Base-by-base conservation (phyloP, 1,284 basidiomycete species). In the Clitocybe nebularis region DNA sequence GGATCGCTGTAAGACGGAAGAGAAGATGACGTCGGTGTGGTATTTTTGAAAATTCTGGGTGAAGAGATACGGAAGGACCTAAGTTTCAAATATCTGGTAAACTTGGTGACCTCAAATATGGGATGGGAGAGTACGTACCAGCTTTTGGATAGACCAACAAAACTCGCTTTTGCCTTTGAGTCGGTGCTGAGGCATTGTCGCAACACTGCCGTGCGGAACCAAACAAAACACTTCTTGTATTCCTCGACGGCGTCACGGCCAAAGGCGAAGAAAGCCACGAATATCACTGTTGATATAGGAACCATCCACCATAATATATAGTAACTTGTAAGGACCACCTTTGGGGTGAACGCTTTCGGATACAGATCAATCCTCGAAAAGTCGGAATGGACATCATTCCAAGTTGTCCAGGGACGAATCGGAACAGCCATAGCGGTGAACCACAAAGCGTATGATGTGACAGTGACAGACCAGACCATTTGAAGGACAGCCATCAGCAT, bases 401-500 rank as follows among this genome's bases (percentile, higher is more conserved):
- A 77, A 11, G 47, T 64, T 7, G 61, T 65, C 67, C 67, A 77
- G 3, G 67, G 68, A 2, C 57, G 59, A 4, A 68, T 20, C 0
- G 46, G 46, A 2, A 49, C 23, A 7, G 46, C 47, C 11, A 51
- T 50, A 38, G 48, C 48, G 16, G 58, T 62, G 49, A 71, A 57
- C 52, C 60, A 65, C 11, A 65, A 36, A n/a, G 51, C 57, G 45
- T 56, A 62, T 7, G 58, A 41, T 13, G 61, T 60, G 5, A 66
- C 39, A 2, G 61, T 51, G n/a, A 68, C 32, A 0, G 58, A 59
- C 51, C 60, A 63, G 22, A 67, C 8, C 58, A 75, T 72, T 45
- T 75, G 71, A 14, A 68, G 46, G 14, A 58, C 45, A 0, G 78
- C 64, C 48, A 83, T 63, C 0, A 65, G 54, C 59, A 81, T 73